phyloP scores from a whole-genome alignment of 805 yeast species.

The Starmerella floris region DNA sequence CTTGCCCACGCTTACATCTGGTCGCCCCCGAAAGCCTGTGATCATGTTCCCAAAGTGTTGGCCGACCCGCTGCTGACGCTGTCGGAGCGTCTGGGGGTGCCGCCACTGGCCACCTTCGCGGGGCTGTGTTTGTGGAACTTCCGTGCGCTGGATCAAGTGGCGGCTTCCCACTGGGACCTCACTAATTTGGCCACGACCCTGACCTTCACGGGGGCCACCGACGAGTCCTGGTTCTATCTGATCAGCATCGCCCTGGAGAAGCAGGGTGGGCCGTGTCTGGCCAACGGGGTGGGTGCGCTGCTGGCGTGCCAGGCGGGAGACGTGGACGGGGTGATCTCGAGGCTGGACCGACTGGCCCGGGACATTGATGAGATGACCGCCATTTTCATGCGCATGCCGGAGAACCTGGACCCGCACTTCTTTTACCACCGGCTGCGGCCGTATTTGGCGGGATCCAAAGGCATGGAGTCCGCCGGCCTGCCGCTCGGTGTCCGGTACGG shows the following conservation, averaged over 20 bases:
- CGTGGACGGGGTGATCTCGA: conserved; percentile 30
- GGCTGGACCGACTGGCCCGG: conserved; percentile 57
- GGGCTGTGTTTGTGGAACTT: conserved; percentile 83
- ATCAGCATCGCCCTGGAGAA: conserved; percentile 79
- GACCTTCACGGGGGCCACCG: conserved; percentile 81
- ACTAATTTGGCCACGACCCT: conserved; percentile 63
- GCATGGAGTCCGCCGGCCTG: conserved; percentile 77
- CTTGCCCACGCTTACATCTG: conserved; percentile 82
- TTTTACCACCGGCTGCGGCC: conserved; percentile 82
- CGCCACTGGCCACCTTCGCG: conserved; percentile 82
- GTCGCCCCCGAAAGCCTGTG: conserved; percentile 47
- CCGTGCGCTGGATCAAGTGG: conserved; percentile 34
- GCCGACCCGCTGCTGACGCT: conserved; percentile 57
- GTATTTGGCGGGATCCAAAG: conserved; percentile 85
- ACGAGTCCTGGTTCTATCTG: conserved; percentile 87
- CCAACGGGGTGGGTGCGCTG: conserved; percentile 55
- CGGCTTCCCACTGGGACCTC: conserved; percentile 35
- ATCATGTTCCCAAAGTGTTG: conserved; percentile 50
- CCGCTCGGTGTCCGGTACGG: conserved; percentile 71
- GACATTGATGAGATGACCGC: conserved; percentile 60
- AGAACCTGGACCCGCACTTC: conserved; percentile 87
- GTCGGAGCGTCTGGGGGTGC: conserved; percentile 50
- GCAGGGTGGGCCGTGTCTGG: conserved; percentile 60
- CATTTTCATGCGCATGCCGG: conserved; percentile 69
- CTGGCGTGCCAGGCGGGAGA: conserved; percentile 40